Evolutionary conservation across 495 filamentous ascomycete genomes (phyloP).

Genomic region (Rhypophila decipiens): DNA sequence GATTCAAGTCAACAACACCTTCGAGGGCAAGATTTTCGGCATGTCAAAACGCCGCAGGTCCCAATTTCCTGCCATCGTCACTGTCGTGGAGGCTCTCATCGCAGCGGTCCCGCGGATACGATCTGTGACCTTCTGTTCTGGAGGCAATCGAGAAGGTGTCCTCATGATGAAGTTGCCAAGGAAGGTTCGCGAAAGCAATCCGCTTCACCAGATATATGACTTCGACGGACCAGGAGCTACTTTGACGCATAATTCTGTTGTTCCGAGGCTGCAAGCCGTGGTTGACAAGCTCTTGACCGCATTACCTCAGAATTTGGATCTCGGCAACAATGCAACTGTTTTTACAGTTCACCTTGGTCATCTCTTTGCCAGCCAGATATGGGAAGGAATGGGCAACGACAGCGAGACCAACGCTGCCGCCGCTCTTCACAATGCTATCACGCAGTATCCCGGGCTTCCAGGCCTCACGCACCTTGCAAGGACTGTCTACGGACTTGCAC

Average conservation of each 20-base stretch:
- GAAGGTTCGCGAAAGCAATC: conserved; percentile 54
- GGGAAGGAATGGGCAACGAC: conserved; percentile 38
- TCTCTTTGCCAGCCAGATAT: conserved; percentile 38
- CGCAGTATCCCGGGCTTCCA: conserved; percentile 60
- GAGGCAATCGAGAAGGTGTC: conserved; percentile 77
- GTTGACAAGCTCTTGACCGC: conserved; percentile 46
- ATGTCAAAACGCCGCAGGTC: conserved; percentile 73
- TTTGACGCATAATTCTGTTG: too few species aligned
- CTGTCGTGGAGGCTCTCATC: conserved; percentile 66
- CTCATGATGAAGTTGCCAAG: conserved; percentile 60
- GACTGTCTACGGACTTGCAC: conserved; percentile 62
- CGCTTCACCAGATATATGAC: conserved; percentile 47
- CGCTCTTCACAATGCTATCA: conserved; percentile 66
- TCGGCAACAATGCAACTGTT: conserved; percentile 42
- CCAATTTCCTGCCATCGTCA: conserved; percentile 79
- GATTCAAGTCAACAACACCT: conserved; percentile 46
- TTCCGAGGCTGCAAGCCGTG: conserved; percentile 28
- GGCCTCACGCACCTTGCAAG: conserved; percentile 68
- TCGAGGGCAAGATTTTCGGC: conserved; percentile 61
- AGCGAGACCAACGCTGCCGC: conserved; percentile 53
- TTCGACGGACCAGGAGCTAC: conserved; percentile 1
- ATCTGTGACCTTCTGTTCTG: conserved; percentile 75
- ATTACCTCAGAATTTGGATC: conserved; percentile 42
- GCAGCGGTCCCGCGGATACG: conserved; percentile 63
- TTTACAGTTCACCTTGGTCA: conserved; percentile 34